Evolutionary conservation across 2,329 filamentous ascomycete species (phyloP), one percentile per base, ranked within the genome.

Genomic region (Stemphylium vesicarium): DNA sequence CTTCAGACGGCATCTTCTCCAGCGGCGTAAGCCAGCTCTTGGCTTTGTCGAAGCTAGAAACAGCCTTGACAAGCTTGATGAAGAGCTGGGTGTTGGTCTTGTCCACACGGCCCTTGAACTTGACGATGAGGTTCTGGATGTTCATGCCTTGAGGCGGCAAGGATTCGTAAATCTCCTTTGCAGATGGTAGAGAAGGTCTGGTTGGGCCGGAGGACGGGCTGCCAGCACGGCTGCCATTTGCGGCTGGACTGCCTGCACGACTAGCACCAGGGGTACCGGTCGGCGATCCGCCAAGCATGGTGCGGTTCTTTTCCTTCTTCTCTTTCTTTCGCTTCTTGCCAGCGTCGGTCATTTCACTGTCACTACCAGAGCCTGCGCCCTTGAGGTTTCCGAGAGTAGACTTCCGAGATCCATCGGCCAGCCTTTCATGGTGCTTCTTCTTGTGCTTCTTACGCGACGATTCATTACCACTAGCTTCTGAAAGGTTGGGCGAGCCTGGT

Each of bases 381-480:
- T 63, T 66, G 24, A 65, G 55, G 31, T 62, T 49, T 41, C 56
- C 56, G 68, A 66, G 54, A 8, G 64, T 49, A 4, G 60, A 63
- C 52, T 70, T 72, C 35, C 65, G 67, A 15, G 65, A 66, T 18
- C 63, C 64, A 38, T 72, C 65, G 22, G 51, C 43, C 16, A 71
- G 61, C 49, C 64, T 69, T 20, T 62, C 63, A 49, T 39, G 38
- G 36, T 69, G 70, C 38, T 71, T 71, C 65, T 78, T 78, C 66
- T 79, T 80, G 32, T 75, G 72, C 53, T 67, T 68, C 79, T 91
- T 91, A 62, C 89, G 88, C 20, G 88, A 86, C 0, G 91, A 94
- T 73, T 98, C 94, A 65, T 93, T 96, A 48, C 92, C 94, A 72
- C 92, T 96, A 9, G 92, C 92, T 72, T 98, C 94, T 2, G 92